Base-by-base conservation (phyloP, 2,329 filamentous ascomycete species). In the Ophiostoma populinum region DNA sequence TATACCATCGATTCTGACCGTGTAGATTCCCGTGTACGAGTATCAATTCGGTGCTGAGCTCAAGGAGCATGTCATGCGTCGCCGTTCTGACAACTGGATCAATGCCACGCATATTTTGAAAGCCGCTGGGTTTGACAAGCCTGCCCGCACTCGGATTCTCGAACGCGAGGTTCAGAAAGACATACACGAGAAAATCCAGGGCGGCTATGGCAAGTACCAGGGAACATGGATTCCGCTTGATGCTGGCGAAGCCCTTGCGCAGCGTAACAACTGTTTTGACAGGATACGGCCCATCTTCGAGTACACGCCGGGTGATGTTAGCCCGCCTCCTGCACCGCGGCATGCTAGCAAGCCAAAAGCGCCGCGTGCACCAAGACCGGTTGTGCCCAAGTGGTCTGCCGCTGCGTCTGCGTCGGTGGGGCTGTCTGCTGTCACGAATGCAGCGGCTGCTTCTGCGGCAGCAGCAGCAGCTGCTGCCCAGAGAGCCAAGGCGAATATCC, bases 61-160 rank as follows among this genome's bases (percentile, higher is more conserved):
- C 21, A 75, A 78, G 51, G 70, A 79, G 49, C 83, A 94, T 80
- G 80, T 95, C 45, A 98, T 98, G 90, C 79, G 90, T 55, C 74
- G 90, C 34, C 75, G 87, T 40, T 70, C 75, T 35, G 90, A 98
- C 55, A 75, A 95, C 57, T 98, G 87, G 85, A 90, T 98, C 60
- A 98, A 98, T 63, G 90, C 90, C n/a, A 98, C 90, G 36, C 90
- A 98, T 52, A 95, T 98, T 40, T 63, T 98, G 32, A 98, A 98
- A 53, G 83, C 92, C 26, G 90, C 90, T 42, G 87, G 87, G 37
- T 93, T 93, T 51, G 90, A 98, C 57, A 98, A 98, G 57, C 90
- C 90, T 3, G 83, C 87, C 10, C 70, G 90, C 52, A 98, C 90
- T 26, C 73, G 90, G 43, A 95, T 98, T 38, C 68, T 98, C 5